Base-by-base conservation (phyloP, 2,329 filamentous ascomycete species). In the Coniochaeta ligniaria region DNA sequence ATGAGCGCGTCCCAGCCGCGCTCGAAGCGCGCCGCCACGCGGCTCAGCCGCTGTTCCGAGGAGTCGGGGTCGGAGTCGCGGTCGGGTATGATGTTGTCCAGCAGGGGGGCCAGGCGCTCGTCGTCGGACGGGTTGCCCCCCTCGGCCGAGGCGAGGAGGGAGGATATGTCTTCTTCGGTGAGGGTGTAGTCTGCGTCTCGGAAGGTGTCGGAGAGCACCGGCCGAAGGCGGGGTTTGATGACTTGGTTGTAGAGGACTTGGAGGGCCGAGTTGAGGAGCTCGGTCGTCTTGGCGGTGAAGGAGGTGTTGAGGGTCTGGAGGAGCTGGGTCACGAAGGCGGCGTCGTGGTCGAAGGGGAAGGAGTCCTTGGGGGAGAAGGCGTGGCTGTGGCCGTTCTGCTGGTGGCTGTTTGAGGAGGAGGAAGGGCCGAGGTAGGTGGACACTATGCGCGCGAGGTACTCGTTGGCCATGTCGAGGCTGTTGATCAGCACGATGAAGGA, bases 401-500 rank as follows among this genome's bases (percentile, higher is more conserved):
- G 68, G 1, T 76, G 75, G 6, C 75, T 71, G 33, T 38, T 31
- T 22, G 2, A 1, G n/a, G 54, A 12, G 31, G 31, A 7, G 31
- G 52, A 35, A 0, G 77, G 68, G 36, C 77, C 76, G 28, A 93
- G 78, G 56, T 89, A 86, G 36, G 86, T 82, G 35, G 83, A 82
- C 52, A 98, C 88, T 66, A 99, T 97, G 60, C 94, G 89, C 17
- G 86, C 84, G 58, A 97, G 84, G 74, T 99, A 99, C 70, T 97
- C 92, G 63, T 91, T 91, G 11, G 92, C 89, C 62, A 96, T 85
- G 71, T 99, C 94, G 28, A 99, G 85, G 71, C 94, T 97, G 80
- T 99, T 99, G 74, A 97, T 92, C 55, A 97, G 83, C 24, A 98
- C 88, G 17, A 97, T 86, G 72, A 99, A 99, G 4, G 90, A 82